Conservation (phyloP, 257 asterid genomes). For the Gynochthodes officinalis region DNA sequence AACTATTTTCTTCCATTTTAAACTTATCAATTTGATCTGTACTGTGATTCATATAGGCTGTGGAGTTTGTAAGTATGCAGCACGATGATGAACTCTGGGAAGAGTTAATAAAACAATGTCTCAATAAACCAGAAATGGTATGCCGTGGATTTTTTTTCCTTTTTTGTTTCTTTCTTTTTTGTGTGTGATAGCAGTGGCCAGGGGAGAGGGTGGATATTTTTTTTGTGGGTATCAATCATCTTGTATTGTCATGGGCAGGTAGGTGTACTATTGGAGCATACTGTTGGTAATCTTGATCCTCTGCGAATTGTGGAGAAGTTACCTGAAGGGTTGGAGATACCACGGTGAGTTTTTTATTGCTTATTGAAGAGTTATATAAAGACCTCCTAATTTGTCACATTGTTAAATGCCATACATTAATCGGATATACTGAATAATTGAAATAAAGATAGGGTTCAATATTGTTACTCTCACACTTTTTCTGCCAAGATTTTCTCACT, state of each 20-base stretch:
- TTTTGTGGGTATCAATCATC: not conserved
- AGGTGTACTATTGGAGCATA: constrained; percentile 90
- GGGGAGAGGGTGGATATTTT: too few relatives aligned
- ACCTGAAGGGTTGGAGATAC: constrained; percentile 97
- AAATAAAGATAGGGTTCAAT: too few relatives aligned
- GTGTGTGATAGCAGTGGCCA: too few relatives aligned
- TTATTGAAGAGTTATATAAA: not conserved
- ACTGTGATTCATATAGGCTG: constrained; percentile 61
- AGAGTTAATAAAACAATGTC: constrained; percentile 82
- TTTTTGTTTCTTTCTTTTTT: not conserved
- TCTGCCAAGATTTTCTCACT: not conserved
- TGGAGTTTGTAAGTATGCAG: constrained; percentile 92
- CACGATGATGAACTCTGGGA: constrained; percentile 99
- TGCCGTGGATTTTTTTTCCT: constrained; percentile 16
- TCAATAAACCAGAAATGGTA: constrained; percentile 98
- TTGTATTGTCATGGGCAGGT: constrained; percentile 49
- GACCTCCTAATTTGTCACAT: not conserved
- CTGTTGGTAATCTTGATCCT: constrained; percentile 99
- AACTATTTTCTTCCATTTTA: constrained; percentile 16
- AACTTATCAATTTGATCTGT: constrained; percentile 5
- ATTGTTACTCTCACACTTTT: too few relatives aligned
- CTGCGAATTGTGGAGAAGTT: constrained; percentile 80
- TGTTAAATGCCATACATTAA: not conserved
- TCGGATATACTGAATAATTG: not conserved
- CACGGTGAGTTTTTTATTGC: constrained; percentile 54